Percentiles rank a stretch among this genome's conserved stretches.
Evolutionary conservation across 805 yeast species (phyloP).

Genomic region (Pichia gijzeniarum): DNA sequence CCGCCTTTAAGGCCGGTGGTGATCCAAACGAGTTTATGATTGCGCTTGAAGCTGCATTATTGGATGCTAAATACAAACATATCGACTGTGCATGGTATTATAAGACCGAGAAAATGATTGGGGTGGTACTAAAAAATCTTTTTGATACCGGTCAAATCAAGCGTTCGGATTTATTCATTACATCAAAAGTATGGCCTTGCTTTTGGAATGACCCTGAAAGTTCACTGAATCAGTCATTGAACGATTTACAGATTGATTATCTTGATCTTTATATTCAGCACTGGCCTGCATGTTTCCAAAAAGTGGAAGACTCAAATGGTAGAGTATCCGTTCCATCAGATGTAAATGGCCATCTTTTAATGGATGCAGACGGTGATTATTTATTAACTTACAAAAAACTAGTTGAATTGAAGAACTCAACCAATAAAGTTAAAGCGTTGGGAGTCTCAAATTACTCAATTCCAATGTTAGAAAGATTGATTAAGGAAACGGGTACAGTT

Average conservation of each 20-base stretch:
- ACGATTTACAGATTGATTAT: slow-evolving; percentile 37
- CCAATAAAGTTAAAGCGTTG: slow-evolving; percentile 43
- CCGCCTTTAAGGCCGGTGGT: slow-evolving; percentile 32
- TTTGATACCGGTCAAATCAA: slow-evolving; percentile 40
- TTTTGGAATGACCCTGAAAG: slow-evolving; percentile 34
- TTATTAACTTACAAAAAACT: slow-evolving; percentile 66
- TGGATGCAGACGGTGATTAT: slow-evolving; percentile 79
- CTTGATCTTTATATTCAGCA: slow-evolving; percentile 43
- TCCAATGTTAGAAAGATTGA: slow-evolving; percentile 33
- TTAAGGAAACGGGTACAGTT: slow-evolving; percentile 38
- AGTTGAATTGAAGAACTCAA: slow-evolving; percentile 58
- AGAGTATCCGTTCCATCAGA: slow-evolving; percentile 33
- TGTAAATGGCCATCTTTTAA: slow-evolving; percentile 39
- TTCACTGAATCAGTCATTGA: slow-evolving; percentile 37
- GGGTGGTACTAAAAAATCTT: slow-evolving; percentile 41
- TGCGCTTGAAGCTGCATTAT: slow-evolving; percentile 22
- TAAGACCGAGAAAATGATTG: slow-evolving; percentile 38
- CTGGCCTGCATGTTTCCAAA: slow-evolving; percentile 41
- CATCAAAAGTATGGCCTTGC: slow-evolving; percentile 65
- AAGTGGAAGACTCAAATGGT: slow-evolving; percentile 33
- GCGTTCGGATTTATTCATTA: slow-evolving; percentile 55
- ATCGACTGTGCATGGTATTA: slow-evolving; percentile 50
- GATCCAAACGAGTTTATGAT: slow-evolving; percentile 13
- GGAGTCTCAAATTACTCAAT: slow-evolving; percentile 54
- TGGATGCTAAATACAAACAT: slow-evolving; percentile 41